These are phyloP conservation scores for Pleurotus sapidus DNA, from an alignment of 768 basidiomycete species.

Conservation along the genomic window DNA sequence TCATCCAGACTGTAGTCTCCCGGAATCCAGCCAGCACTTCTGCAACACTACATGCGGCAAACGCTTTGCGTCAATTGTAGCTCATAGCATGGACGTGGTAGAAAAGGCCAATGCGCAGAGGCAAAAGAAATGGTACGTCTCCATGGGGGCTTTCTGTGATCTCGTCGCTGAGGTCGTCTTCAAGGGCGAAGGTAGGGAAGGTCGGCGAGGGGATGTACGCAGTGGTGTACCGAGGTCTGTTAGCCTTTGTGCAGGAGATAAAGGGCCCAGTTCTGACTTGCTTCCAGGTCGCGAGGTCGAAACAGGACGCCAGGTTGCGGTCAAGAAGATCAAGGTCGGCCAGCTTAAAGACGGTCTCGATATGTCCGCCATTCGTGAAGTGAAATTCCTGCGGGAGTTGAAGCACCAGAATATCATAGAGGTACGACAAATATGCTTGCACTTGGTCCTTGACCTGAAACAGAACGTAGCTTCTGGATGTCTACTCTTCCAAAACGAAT, in stretches of 20 bases:
- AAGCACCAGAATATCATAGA: slow-evolving; percentile 95
- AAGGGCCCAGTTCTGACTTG: no score
- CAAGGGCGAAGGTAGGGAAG: slow-evolving; percentile 78
- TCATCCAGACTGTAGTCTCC: no score
- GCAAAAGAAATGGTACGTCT: slow-evolving; percentile 62
- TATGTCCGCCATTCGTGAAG: slow-evolving; percentile 98
- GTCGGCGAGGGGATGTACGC: slow-evolving; percentile 94
- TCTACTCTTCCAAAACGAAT: slow-evolving; percentile 95
- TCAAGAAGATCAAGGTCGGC: slow-evolving; percentile 97
- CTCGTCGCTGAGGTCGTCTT: slow-evolving; percentile 6
- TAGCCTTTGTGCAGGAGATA: neutral
- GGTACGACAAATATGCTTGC: slow-evolving; percentile 36
- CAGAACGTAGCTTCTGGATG: slow-evolving; percentile 77
- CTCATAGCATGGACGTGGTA: slow-evolving; percentile 72
- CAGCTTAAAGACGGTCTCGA: slow-evolving; percentile 98
- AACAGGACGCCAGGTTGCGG: slow-evolving; percentile 84
- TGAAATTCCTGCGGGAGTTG: slow-evolving; percentile 93
- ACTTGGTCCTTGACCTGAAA: neutral
- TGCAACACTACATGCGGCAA: no score
- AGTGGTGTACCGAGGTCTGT: slow-evolving; percentile 86
- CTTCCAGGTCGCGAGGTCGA: slow-evolving; percentile 65
- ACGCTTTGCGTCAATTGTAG: neutral
- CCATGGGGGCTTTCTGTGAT: neutral
- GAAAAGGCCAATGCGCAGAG: slow-evolving; percentile 74
- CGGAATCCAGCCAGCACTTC: no score